Evolutionary conservation across 163 green algal species (phyloP), one percentile per base, ranked within the genome.

Genomic region (Chloromonas sp.): DNA sequence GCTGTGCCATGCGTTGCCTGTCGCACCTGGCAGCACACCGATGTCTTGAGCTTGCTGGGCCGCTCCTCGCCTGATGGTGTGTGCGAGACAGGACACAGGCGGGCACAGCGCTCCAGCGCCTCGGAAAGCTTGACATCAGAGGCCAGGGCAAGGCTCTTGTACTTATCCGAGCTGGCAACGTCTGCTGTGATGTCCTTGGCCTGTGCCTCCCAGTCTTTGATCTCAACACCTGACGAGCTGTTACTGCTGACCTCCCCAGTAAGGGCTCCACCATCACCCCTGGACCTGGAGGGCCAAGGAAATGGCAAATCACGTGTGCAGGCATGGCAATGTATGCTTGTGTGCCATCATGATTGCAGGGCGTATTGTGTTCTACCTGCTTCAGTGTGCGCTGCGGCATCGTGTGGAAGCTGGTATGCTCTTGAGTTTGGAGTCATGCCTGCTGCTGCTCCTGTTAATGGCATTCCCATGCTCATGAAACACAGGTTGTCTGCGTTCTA

Each of bases 11-110:
- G 36, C 36, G 36, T 36, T 11, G 3, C 60, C 14, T 59, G 1
- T 8, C 87, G 14, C 60, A 93, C 90, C 86, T 93, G 90, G 81
- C 89, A 92, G 78, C 89, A 91, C n/a, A 92, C 90, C 1, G 89
- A 89, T 11, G 87, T 93, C 3, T 84, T 81, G 36, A 92, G 87
- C 78, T 86, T 89, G 86, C 91, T 93, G 59, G 90, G 90, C 82
- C 84, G 71, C 70, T 86, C 86, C 70, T 92, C 86, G 1, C 90
- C 90, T 3, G 84, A 71, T 0, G 61, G 57, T 0, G 84, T 85
- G 36, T 83, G 80, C 1, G 82, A 62, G 0, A 79, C 1, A 36
- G 90, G 88, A 60, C 79, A 88, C 60, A 89, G 81, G 1, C 86
- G 81, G 60, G 81, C 80, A 60, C 86, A 90, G 2, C 85, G 84